phyloP scores from a whole-genome alignment of 441 rosid species.

The Lepidium campestre region DNA sequence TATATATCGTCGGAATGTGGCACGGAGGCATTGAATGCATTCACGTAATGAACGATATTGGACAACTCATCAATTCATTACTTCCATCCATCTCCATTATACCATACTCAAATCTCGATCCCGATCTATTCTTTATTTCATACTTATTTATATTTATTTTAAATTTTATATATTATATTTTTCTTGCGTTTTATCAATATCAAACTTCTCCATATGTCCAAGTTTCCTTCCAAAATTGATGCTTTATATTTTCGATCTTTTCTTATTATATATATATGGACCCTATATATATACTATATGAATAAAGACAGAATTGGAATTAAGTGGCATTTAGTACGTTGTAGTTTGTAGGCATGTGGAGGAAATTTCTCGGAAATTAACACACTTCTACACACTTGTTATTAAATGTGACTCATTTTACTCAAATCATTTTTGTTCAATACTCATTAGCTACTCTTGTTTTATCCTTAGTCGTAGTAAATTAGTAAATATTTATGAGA shows the following conservation, averaged over 20 bases:
- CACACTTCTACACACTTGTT: slow-evolving; percentile 5
- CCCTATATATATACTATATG: too few relatives aligned
- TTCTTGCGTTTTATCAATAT: neutral
- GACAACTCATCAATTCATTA: slow-evolving; percentile 12
- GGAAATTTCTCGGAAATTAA: slow-evolving; percentile 20
- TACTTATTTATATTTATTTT: too few relatives aligned
- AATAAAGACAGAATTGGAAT: slow-evolving; percentile 20
- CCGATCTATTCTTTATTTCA: neutral
- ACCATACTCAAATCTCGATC: neutral
- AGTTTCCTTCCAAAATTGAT: neutral
- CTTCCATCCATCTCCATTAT: neutral
- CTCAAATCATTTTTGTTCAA: neutral
- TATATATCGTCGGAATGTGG: neutral
- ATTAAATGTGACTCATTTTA: slow-evolving; percentile 14
- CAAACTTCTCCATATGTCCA: neutral
- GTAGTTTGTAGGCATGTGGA: slow-evolving; percentile 8
- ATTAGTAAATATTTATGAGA: neutral
- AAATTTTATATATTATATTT: neutral
- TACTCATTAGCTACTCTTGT: neutral
- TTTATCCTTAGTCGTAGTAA: neutral
- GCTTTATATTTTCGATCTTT: neutral
- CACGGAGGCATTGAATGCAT: slow-evolving; percentile 19
- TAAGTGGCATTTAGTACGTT: slow-evolving; percentile 10
- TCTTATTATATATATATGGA: too few relatives aligned
- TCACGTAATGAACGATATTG: slow-evolving; percentile 10